Percentiles rank a stretch among this genome's conserved stretches.
Conservation (phyloP, 2,329 filamentous ascomycete genomes). For the Calonectria montana region DNA sequence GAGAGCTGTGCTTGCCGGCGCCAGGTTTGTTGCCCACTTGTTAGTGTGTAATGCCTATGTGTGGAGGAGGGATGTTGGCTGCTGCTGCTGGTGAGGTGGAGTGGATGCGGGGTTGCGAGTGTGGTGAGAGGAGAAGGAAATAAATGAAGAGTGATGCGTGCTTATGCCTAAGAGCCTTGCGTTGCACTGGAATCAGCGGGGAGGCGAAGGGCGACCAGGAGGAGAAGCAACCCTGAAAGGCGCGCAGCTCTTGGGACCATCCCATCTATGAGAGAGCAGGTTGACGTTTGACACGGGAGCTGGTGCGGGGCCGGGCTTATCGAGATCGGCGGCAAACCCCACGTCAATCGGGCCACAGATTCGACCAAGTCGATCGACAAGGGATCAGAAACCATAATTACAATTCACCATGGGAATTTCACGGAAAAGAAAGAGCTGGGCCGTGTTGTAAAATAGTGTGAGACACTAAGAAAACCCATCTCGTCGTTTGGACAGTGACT, state of each 20-base stretch:
- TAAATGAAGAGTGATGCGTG: no score
- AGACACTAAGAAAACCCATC: conserved; percentile 10
- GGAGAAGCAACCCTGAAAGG: not conserved
- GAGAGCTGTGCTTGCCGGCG: not conserved
- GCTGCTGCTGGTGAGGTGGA: not conserved
- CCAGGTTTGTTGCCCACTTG: conserved; percentile 5
- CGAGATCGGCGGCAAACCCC: not conserved
- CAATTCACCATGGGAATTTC: not conserved
- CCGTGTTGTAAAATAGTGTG: not conserved
- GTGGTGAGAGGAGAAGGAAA: not conserved
- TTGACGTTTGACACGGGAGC: conserved; percentile 2
- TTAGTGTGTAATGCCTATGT: not conserved
- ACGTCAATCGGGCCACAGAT: not conserved
- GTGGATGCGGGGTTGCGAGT: not conserved
- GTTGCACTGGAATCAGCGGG: not conserved
- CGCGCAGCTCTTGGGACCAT: not conserved
- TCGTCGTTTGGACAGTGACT: conserved; percentile 23
- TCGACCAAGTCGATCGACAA: not conserved
- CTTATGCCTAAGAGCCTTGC: no score
- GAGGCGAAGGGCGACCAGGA: not conserved
- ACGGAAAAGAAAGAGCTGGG: not conserved
- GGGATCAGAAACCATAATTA: not conserved
- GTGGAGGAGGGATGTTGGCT: not conserved
- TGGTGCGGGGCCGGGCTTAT: not conserved
- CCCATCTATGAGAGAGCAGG: not conserved